Evolutionary conservation across 345 rosid genomes (phyloP), one percentile per base, ranked within the genome.

Genomic region (Aethionema arabicum): DNA sequence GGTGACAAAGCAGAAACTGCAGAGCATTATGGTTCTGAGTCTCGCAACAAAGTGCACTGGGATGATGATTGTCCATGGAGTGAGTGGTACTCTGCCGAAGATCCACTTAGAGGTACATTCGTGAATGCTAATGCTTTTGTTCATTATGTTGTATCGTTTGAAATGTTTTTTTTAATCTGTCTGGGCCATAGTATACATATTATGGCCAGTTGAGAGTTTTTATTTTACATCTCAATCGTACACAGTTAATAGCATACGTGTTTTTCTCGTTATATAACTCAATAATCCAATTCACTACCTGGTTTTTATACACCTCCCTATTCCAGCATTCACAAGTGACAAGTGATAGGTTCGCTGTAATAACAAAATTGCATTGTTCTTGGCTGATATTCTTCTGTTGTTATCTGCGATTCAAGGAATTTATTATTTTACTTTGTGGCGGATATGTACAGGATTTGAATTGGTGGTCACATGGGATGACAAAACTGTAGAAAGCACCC

Each of bases 41-140:
- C 74, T 39, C 84, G 52, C 41, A 79, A 45, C 65, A 84, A 73
- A 59, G 72, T 78, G 36, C 90, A 81, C 10, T 90, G 97, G 99
- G 99, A 93, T 79, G 97, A 87, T 72, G 96, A 83, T 75, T 93
- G 96, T 69, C 97, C 99, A 66, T 93, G 99, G 97, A 90, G 91
- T 67, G 96, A 87, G 80, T 90, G 99, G 99, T 90, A 87, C 75
- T 90, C 96, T 65, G 88, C 96, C 4, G 99, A 90, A 81, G 90
- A 93, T 77, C 96, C 88, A 9, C 67, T 93, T 44, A 80, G 78
- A 85, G 97, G 99, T 88, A 71, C 11, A 60, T 61, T 55, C 42
- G 11, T 59, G 49, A 8, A 8, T 40, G 36, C 57, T 50, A 48
- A 11, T 21, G 49, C 39, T 6, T 40, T 40, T 12, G n/a, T 40